Evolutionary conservation across 2,329 filamentous ascomycete genomes (phyloP).

Genomic region (Diaporthe citri): DNA sequence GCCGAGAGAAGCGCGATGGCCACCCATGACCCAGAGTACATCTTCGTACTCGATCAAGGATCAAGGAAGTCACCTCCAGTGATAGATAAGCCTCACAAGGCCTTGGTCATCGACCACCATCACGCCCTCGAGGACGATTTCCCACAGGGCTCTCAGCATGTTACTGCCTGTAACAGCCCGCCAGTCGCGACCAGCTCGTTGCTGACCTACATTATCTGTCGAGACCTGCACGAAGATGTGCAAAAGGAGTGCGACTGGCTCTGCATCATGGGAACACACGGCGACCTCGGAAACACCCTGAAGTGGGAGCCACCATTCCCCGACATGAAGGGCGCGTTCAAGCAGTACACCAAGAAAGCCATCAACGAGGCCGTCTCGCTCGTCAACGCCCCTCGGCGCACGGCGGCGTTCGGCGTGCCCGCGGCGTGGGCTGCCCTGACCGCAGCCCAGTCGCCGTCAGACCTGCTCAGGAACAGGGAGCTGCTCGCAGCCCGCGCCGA

Average conservation of each 20-base stretch:
- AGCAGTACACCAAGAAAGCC: slow-evolving; percentile 70
- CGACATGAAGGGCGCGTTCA: slow-evolving; percentile 72
- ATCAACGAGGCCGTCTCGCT: slow-evolving; percentile 74
- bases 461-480: slow-evolving; percentile 61
- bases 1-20: slow-evolving; percentile 65
- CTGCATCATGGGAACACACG: slow-evolving; percentile 74
- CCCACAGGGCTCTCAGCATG: slow-evolving; percentile 64
- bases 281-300: slow-evolving; percentile 73
- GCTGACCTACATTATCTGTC: slow-evolving; percentile 74
- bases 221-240: slow-evolving; percentile 65
- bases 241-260: slow-evolving; percentile 68
- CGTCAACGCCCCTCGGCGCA: slow-evolving; percentile 75
- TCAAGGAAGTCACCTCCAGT: slow-evolving; percentile 67
- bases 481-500: slow-evolving; percentile 68
- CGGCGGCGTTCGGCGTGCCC: slow-evolving; percentile 69
- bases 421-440: slow-evolving; percentile 72
- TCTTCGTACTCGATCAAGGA: slow-evolving; percentile 77
- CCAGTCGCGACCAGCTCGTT: slow-evolving; percentile 75
- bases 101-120: slow-evolving; percentile 76
- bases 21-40: slow-evolving; percentile 62
- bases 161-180: slow-evolving; percentile 73
- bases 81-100: slow-evolving; percentile 61
- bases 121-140: slow-evolving; percentile 67
- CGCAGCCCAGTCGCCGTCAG: slow-evolving; percentile 61
- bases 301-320: slow-evolving; percentile 78